A percentile compares a stretch with the other conserved stretches of the same genome.
Evolutionary conservation across 2,329 filamentous ascomycete species (phyloP).

Genomic region (Chaetothyriales sp.): DNA sequence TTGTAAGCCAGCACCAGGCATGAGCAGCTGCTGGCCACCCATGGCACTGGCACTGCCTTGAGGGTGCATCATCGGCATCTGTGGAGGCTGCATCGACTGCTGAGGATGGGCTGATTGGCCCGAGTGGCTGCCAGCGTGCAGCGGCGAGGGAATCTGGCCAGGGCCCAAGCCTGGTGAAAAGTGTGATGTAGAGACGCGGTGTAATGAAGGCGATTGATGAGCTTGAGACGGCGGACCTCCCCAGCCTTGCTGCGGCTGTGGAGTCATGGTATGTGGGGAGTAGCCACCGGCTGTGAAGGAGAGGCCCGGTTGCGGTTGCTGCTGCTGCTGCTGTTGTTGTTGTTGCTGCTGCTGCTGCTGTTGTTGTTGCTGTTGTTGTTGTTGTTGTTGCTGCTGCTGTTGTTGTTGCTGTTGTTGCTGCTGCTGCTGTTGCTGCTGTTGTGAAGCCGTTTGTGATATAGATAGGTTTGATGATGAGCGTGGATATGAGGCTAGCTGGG

Average conservation of each 20-base stretch:
- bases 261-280: constrained; percentile 31
- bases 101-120: constrained; percentile 15
- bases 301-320: constrained; percentile 21
- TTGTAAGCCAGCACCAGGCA: constrained; percentile 16
- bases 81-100: constrained; percentile 17
- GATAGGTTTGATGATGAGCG: constrained; percentile 41
- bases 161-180: constrained; percentile 14
- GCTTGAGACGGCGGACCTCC: constrained; percentile 48
- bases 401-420: constrained; percentile 28
- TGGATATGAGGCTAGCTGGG: constrained; percentile 10
- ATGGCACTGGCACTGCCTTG: constrained; percentile 10
- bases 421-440: constrained; percentile 22
- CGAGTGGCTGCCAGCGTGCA: constrained; percentile 10
- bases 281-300: constrained; percentile 43
- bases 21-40: constrained; percentile 14
- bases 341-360: constrained; percentile 27
- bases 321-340: constrained; percentile 19
- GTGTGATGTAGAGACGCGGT: constrained; percentile 22
- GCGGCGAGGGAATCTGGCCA: constrained; percentile 16
- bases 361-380: constrained; percentile 22
- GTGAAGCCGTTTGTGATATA: constrained; percentile 37
- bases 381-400: constrained; percentile 18
- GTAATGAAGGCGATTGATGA: constrained; percentile 40
- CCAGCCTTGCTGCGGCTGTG: constrained; percentile 50
- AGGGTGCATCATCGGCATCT: constrained; percentile 16